Base-by-base conservation (phyloP, 2,329 filamentous ascomycete genomes). In the Clonostachys sp. region DNA sequence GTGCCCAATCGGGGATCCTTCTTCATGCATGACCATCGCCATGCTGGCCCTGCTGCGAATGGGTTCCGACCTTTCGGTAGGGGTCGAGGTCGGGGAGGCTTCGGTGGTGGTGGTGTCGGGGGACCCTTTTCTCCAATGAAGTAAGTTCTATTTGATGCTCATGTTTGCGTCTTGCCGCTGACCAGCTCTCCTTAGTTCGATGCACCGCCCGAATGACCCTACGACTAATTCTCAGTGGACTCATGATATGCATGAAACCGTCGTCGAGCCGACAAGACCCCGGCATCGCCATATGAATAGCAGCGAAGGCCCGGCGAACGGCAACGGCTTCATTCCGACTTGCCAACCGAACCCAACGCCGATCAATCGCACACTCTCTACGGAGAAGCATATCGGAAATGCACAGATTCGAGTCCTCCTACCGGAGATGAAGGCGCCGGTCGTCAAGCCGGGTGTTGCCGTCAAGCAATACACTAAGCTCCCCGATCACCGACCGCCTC, bases 21-120 rank as follows among this genome's bases (percentile, higher is more conserved):
- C 74, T 97, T 96, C 72, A 91, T 97, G 82, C 92, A 97, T 66
- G 94, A 97, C 63, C 89, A 94, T 60, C 82, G 90, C 52, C 85
- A 89, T 57, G 81, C 87, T 48, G 86, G 86, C n/a, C 80, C 85
- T 41, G 82, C 84, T 54, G 80, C 84, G 46, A 92, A 91, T 66
- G 87, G 87, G 46, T 90, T 92, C 66, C 78, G 87, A 48, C 81
- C 84, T 12, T 87, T 85, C 63, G 80, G 80, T 34, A 78, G 85
- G 66, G 84, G 82, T 54, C 74, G 81, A 66, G 89, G 83, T 44
- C 71, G 80, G 59, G 77, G 79, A 49, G 72, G 77, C 48, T n/a
- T n/a, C 17, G 36, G 36, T 50, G 81, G 82, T 50, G 81, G 82
- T 68, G 81, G 67, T 58, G 78, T 79, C 56, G 77, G 74, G 45